Conservation (phyloP, 2,329 filamentous ascomycete species). For the Elsinoe necatrix region DNA sequence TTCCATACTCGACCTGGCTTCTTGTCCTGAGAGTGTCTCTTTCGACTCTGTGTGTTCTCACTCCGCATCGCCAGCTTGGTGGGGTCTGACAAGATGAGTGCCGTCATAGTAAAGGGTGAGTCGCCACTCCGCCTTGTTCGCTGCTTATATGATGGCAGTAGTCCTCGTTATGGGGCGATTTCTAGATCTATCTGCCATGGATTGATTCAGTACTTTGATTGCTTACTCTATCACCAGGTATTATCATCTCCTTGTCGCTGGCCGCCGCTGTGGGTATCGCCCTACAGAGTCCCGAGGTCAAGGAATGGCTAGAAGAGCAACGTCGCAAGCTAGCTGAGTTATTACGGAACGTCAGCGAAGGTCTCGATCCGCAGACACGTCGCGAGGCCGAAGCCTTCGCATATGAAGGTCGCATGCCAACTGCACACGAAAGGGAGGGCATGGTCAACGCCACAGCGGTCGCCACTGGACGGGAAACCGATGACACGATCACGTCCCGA, state of each 20-base stretch:
- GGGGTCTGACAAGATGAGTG: conserved; percentile 10
- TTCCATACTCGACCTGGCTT: background rate
- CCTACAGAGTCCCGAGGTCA: conserved; percentile 54
- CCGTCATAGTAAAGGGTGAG: conserved; percentile 15
- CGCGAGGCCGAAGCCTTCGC: conserved; percentile 31
- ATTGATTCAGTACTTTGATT: too few relatives aligned
- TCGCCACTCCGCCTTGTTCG: background rate
- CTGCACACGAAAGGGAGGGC: conserved; percentile 26
- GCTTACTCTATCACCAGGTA: conserved; percentile 38
- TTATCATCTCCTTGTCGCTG: conserved; percentile 54
- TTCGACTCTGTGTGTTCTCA: background rate
- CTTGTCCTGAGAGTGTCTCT: background rate
- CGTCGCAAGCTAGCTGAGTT: conserved; percentile 53
- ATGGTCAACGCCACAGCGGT: conserved; percentile 28
- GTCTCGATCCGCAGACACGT: conserved; percentile 43
- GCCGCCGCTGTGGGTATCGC: conserved; percentile 55
- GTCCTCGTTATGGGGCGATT: too few relatives aligned
- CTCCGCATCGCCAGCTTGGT: too few relatives aligned
- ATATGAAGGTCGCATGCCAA: conserved; percentile 27
- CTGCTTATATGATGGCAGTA: background rate
- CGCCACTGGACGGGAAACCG: conserved; percentile 26
- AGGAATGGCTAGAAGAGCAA: conserved; percentile 54
- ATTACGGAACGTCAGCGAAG: conserved; percentile 52
- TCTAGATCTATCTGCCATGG: too few relatives aligned
- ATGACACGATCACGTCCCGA: conserved; percentile 1